Percentiles rank a stretch among this genome's conserved stretches.
These are phyloP conservation scores for Aspergillus affinis DNA, from an alignment of 495 filamentous ascomycete genomes.

Conservation along the genomic window DNA sequence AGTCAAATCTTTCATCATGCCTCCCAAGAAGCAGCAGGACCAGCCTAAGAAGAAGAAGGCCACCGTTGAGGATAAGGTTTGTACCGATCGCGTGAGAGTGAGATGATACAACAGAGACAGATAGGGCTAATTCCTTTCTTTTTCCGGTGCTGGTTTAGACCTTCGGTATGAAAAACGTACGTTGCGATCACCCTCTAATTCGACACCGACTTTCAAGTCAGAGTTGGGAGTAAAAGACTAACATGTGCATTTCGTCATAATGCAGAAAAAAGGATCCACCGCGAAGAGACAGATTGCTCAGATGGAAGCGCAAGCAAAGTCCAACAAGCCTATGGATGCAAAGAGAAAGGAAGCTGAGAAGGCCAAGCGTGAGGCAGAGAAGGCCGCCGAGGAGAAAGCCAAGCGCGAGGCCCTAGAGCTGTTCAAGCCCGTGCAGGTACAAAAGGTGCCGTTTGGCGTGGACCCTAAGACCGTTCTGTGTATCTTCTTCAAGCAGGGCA, in stretches of 20 bases:
- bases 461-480: conserved; percentile 99
- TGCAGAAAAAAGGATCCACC: conserved; percentile 84
- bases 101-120: background rate
- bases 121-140: conserved; percentile 19
- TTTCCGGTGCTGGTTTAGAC: conserved; percentile 46
- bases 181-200: conserved; percentile 23
- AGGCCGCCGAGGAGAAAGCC: conserved; percentile 81
- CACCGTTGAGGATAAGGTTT: conserved; percentile 81
- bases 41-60: conserved; percentile 69
- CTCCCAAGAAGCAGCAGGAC: conserved; percentile 77
- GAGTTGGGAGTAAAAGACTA: conserved; percentile 13
- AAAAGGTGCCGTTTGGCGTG: conserved; percentile 96
- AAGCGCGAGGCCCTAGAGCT: conserved; percentile 76
- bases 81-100: conserved; percentile 12
- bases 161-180: conserved; percentile 97
- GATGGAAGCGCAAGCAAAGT: conserved; percentile 66
- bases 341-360: conserved; percentile 92
- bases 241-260: conserved; percentile 6
- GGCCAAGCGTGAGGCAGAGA: conserved; percentile 76
- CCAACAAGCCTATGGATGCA: conserved; percentile 74
- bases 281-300: conserved; percentile 88
- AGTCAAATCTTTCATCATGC: conserved; percentile 61
- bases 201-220: conserved; percentile 11
- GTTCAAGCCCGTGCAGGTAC: conserved; percentile 90
- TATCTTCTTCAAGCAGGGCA: conserved; percentile 92